These are phyloP conservation scores for Nannochloris sp. DNA, from an alignment of 139 green algal species.

Conservation along the genomic window DNA sequence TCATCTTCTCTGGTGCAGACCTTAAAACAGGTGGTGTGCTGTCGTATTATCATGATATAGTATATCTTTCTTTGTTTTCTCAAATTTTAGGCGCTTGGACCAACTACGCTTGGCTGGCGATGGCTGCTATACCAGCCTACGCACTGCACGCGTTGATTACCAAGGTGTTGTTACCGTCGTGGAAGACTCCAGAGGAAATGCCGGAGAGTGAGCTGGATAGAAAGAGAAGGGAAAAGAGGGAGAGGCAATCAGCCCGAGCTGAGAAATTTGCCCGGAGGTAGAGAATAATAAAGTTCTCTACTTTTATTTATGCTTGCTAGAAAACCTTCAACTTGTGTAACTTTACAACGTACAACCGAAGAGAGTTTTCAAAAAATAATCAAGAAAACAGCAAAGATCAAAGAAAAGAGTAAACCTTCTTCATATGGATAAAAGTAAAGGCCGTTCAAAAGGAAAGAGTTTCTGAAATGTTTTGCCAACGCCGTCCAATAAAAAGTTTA, in stretches of 20 bases:
- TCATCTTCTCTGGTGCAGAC: constrained; percentile 59
- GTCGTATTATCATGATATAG: constrained; percentile 61
- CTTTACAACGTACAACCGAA: too few species aligned
- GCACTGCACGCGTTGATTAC: constrained; percentile 6
- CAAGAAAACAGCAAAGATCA: too few species aligned
- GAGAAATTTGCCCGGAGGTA: constrained; percentile 18
- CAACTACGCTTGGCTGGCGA: constrained; percentile 43
- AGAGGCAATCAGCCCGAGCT: constrained; percentile 22
- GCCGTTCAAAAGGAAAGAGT: too few species aligned
- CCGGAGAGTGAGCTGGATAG: constrained; percentile 17
- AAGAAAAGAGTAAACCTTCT: too few species aligned
- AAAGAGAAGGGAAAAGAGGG: constrained; percentile 40
- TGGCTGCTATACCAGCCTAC: constrained; percentile 32
- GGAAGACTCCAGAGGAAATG: neutral
- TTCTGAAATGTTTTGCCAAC: too few species aligned
- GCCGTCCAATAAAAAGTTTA: too few species aligned
- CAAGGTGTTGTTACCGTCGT: constrained; percentile 29
- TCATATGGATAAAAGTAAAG: too few species aligned
- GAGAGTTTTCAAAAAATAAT: too few species aligned
- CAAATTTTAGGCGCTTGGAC: constrained; percentile 35
- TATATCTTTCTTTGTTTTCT: constrained; percentile 61
- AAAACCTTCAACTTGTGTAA: too few species aligned
- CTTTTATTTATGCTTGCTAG: too few species aligned
- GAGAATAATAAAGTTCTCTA: neutral
- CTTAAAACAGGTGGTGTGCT: constrained; percentile 52